phyloP scores from a whole-genome alignment of 176 grass and related monocot species.

The Elaeis guineensis region DNA sequence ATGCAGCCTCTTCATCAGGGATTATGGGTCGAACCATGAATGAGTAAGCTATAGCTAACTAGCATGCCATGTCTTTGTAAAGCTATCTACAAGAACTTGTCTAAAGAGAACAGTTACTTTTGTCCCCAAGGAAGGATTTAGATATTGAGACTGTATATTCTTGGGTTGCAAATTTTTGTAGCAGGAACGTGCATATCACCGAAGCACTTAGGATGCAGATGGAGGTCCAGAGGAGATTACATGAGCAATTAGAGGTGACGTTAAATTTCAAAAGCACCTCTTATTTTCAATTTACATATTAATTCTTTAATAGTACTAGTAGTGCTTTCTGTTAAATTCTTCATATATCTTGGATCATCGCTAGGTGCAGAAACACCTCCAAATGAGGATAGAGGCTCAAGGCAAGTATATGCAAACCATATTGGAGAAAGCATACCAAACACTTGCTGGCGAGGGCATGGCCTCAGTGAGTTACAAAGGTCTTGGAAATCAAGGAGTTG shows the following conservation, averaged over 20 bases:
- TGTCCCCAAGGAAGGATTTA: background rate
- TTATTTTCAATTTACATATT: no score
- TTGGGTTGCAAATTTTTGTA: constrained; percentile 22
- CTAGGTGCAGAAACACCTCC: constrained; percentile 89
- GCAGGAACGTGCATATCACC: constrained; percentile 69
- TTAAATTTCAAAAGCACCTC: no score
- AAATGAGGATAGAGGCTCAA: constrained; percentile 97
- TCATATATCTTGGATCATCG: no score
- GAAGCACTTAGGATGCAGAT: constrained; percentile 88
- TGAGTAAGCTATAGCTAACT: constrained; percentile 6
- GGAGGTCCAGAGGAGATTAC: constrained; percentile 88
- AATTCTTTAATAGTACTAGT: no score
- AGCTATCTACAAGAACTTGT: no score
- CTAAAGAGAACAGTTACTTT: no score
- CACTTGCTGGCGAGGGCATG: constrained; percentile 41
- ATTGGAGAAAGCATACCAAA: constrained; percentile 87
- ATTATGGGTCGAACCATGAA: constrained; percentile 22
- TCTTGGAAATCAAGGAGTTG: constrained; percentile 39
- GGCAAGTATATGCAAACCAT: constrained; percentile 98
- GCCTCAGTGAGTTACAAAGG: constrained; percentile 46
- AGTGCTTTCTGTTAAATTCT: no score
- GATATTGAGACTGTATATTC: constrained; percentile 1
- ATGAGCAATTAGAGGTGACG: constrained; percentile 87
- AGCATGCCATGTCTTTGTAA: background rate
- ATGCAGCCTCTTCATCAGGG: constrained; percentile 9